Evolutionary conservation across 2,329 filamentous ascomycete species (phyloP), one percentile per base, ranked within the genome.

Genomic region (Gyromitra esculenta): DNA sequence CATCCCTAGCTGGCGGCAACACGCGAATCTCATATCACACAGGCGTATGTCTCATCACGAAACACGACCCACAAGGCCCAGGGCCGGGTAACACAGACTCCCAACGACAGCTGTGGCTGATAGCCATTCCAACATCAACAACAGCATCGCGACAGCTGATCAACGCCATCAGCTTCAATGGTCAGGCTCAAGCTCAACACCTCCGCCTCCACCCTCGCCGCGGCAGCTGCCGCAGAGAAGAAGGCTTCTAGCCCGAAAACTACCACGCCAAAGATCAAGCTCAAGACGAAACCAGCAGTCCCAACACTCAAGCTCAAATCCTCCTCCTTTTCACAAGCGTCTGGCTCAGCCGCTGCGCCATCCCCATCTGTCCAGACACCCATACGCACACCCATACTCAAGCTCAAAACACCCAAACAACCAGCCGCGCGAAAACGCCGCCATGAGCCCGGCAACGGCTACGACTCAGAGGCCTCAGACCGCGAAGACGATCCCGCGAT

Each of bases 401-500:
- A 88, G 69, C 84, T 92, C 73, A 91, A 90, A 81, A 86, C 89
- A 63, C 75, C 68, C 4, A 68, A 75, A 52, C 89, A 90, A 80
- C 91, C 91, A n/a, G 88, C 89, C 78, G 87, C 89, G 0, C 91
- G 92, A 5, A 86, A 88, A 41, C 90, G 80, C 18, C 75, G 76
- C 48, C 78, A 80, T 11, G 79, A 90, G 4, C 88, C 89, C 0
- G 96, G 96, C 66, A 93, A 97, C 72, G 96, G 95, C 6, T 99
- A 98, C 84, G 96, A 99, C 83, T 97, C 94, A 1, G 96, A 98
- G 83, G 93, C 94, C 11, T 96, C 94, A 71, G 96, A 98, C 82
- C 89, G 91, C 13, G 96, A 99, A 83, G 84, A 86, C 8, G 96
- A 99, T 81, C 96, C 96, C 0, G 88, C 91, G 0, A 92, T 97